Percentiles rank a stretch among this genome's conserved stretches.
These are phyloP conservation scores for Chernovozyma aurita DNA, from an alignment of 1,139 yeast genomes.

Conservation along the genomic window DNA sequence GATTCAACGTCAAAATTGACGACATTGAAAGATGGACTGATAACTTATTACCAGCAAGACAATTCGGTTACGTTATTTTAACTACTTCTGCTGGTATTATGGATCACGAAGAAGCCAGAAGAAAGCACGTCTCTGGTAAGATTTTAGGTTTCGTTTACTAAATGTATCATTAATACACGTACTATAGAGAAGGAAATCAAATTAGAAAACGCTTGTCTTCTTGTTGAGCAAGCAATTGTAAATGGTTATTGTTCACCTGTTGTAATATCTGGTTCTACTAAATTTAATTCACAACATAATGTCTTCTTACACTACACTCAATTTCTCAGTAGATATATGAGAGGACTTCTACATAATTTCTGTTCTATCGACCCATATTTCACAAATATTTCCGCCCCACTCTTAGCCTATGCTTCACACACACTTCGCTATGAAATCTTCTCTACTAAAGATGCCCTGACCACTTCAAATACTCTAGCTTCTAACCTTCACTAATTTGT, in stretches of 20 bases:
- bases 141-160: slow-evolving; percentile 94
- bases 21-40: slow-evolving; percentile 98
- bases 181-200: slow-evolving; percentile 3
- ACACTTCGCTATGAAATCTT: too few species aligned
- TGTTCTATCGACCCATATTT: too few species aligned
- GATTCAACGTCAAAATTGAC: slow-evolving; percentile 90
- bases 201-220: background rate
- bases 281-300: too few species aligned
- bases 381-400: too few species aligned
- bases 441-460: too few species aligned
- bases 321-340: too few species aligned
- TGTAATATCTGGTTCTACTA: too few species aligned
- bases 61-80: slow-evolving; percentile 93
- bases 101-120: slow-evolving; percentile 99
- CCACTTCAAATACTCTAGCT: too few species aligned
- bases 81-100: slow-evolving; percentile 99
- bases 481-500: too few species aligned
- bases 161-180: slow-evolving; percentile 12
- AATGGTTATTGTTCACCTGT: background rate
- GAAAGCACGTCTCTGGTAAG: slow-evolving; percentile 99
- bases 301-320: too few species aligned
- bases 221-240: background rate
- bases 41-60: slow-evolving; percentile 97
- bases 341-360: too few species aligned
- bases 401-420: too few species aligned